These are phyloP conservation scores for Leccinum incarnatum DNA, from an alignment of 768 basidiomycete genomes.

Conservation along the genomic window DNA sequence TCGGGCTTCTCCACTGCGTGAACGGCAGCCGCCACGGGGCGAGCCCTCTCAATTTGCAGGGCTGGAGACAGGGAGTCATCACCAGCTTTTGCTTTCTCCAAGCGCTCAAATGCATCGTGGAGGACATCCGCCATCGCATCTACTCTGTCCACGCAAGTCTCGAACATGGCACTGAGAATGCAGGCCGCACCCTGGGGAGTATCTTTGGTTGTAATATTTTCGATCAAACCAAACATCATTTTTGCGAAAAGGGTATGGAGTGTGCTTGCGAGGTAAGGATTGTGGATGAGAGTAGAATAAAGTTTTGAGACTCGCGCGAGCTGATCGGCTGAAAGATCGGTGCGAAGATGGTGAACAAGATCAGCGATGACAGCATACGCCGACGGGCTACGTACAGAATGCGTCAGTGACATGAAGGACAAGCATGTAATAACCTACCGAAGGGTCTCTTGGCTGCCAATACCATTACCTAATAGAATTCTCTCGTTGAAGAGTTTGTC, in stretches of 20 bases:
- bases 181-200: slow-evolving; percentile 63
- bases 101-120: slow-evolving; percentile 43
- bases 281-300: slow-evolving; percentile 87
- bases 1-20: slow-evolving; percentile 82
- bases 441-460: slow-evolving; percentile 83
- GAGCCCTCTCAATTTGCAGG: slow-evolving; percentile 75
- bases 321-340: slow-evolving; percentile 74
- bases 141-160: slow-evolving; percentile 81
- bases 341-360: slow-evolving; percentile 86
- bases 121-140: slow-evolving; percentile 72
- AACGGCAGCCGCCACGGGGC: slow-evolving; percentile 76
- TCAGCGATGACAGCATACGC: slow-evolving; percentile 91
- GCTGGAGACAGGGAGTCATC: slow-evolving; percentile 47
- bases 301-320: slow-evolving; percentile 75
- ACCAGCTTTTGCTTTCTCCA: slow-evolving; percentile 44
- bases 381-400: slow-evolving; percentile 53
- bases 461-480: slow-evolving; percentile 80
- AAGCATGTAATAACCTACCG: slow-evolving; percentile 43
- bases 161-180: slow-evolving; percentile 73
- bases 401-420: slow-evolving; percentile 1
- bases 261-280: slow-evolving; percentile 72
- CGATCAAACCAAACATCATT: slow-evolving; percentile 86
- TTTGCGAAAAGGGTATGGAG: slow-evolving; percentile 91
- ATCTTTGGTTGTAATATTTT: slow-evolving; percentile 76
- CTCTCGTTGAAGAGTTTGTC: slow-evolving; percentile 90